Base-by-base conservation (phyloP, 805 yeast genomes). In the Maudiozyma pseudohumilis region DNA sequence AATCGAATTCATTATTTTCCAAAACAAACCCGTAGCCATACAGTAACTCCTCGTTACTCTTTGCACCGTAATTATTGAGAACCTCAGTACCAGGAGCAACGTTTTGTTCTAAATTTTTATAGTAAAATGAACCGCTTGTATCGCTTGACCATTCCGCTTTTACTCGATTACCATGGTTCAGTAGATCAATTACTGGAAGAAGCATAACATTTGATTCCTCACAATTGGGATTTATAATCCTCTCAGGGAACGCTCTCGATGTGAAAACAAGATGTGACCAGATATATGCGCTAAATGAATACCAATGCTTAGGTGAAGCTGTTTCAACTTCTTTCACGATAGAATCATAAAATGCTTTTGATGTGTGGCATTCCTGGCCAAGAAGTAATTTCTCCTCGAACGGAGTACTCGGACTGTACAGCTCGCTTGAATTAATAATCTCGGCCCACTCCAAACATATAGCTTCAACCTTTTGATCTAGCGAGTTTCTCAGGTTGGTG, bases 21-120 rank as follows among this genome's bases (percentile, higher is more conserved):
- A 80, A 38, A n/a, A 53, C 55, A 47, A 59, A 59, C 6, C 64
- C 64, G 55, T 87, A 88, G 0, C 89, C 94, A 54, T 80, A 61
- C 5, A 87, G 60, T 13, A 87, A 59, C 55, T 87, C 96, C 47
- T 86, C 95, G 50, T 87, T 87, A 2, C 95, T 88, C 53, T 88
- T 88, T 21, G 81, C 79, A 2, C 96, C 96, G 55, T 87, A 87
- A 59, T 87, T 87, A 53, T 88, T 87, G 53, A 61, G 80, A 1
- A 88, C 45, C 52, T 84, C 81, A 1, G 60, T 55, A 1, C 61
- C 62, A 64, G 65, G 25, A 2, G 13, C 10, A 1, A 41, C 35
- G 7, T 29, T 6, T 12, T 35, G 35, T 3, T 35, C 40, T 8
- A 39, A 27, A 15, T 42, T 36, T 40, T 49, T 35, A 44, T 47